These are phyloP conservation scores for Aspergillus glaucus DNA, from an alignment of 2,329 filamentous ascomycete genomes.

Conservation along the genomic window DNA sequence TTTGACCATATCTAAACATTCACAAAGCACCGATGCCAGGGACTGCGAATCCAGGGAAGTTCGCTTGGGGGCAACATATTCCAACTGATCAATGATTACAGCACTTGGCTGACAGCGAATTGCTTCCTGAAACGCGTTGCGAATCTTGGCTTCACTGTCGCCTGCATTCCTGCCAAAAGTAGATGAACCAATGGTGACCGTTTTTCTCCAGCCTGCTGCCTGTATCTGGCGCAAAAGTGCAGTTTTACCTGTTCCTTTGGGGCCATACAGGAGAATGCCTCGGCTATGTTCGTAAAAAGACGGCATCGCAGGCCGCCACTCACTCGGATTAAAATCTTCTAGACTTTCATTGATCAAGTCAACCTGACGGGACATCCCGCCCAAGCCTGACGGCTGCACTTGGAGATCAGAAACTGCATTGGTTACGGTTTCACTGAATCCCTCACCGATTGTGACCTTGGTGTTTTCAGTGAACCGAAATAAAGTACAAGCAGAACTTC, in stretches of 20 bases:
- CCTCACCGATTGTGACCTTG: slow-evolving; percentile 27
- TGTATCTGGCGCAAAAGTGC: slow-evolving; percentile 64
- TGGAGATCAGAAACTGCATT: slow-evolving; percentile 11
- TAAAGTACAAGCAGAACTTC: slow-evolving; percentile 31
- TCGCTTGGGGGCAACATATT: slow-evolving; percentile 59
- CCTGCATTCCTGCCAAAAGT: slow-evolving; percentile 30
- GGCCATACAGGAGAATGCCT: slow-evolving; percentile 70
- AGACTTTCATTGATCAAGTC: slow-evolving; percentile 62
- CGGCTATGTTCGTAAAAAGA: slow-evolving; percentile 41
- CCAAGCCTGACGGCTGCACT: slow-evolving; percentile 49
- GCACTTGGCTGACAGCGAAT: slow-evolving; percentile 65
- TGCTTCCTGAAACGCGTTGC: slow-evolving; percentile 65
- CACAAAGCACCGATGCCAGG: slow-evolving; percentile 36
- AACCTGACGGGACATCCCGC: slow-evolving; percentile 62
- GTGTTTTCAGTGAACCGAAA: slow-evolving; percentile 30
- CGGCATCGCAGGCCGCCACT: slow-evolving; percentile 30
- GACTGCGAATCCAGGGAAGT: slow-evolving; percentile 40
- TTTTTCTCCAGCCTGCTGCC: slow-evolving; percentile 62
- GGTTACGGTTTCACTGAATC: slow-evolving; percentile 11
- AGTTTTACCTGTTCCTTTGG: slow-evolving; percentile 78
- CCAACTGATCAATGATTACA: slow-evolving; percentile 71
- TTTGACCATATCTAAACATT: slow-evolving; percentile 31
- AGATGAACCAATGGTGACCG: slow-evolving; percentile 46
- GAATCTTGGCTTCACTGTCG: slow-evolving; percentile 50
- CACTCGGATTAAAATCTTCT: slow-evolving; percentile 43